Base-by-base conservation (phyloP, 495 filamentous ascomycete species). In the Podospora didyma region DNA sequence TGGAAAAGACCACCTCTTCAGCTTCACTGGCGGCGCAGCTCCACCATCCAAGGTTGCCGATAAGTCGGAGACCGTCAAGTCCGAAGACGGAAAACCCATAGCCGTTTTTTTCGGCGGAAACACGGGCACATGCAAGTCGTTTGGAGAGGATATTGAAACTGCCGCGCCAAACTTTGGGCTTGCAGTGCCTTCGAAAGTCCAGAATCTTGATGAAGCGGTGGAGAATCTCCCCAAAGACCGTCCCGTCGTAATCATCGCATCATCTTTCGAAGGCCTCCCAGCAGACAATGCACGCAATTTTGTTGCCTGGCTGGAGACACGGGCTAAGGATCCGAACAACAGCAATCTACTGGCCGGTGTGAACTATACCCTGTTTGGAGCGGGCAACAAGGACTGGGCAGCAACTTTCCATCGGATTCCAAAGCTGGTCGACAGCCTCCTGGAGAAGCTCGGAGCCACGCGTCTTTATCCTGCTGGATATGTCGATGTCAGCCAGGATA, bases 271-370 rank as follows among this genome's bases (percentile, higher is more conserved):
- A 86, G 86, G 86, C 48, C 86, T 34, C 67, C 85, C 86, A 0
- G 76, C 86, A 0, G 86, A 89, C 58, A 89, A 89, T 47, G 86
- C 85, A 0, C 75, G 72, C 2, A 80, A 83, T 49, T 89, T 89
- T 57, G 78, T 87, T 35, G 73, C 80, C 48, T 89, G 85, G 86
- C 63, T 89, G 2, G 60, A 58, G 60, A 49, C 55, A 6, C 60
- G 55, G n/a, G 51, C 53, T 37, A 35, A 23, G 2, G 74, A 78
- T 42, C 72, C 62, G 12, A 63, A 81, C 9, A 37, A 69, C 78
- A 76, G 49, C 65, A 62, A 45, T 56, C 14, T 62, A 1, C 61
- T 84, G 20, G 59, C 69, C 44, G 82, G 78, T 31, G 73, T 79
- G 7, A 71, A 73, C 16, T 89, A 80, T 61, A 79, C 84, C 5